Evolutionary conservation across 148 eudicot genomes (phyloP).

Genomic region (Nepenthes mirabilis): DNA sequence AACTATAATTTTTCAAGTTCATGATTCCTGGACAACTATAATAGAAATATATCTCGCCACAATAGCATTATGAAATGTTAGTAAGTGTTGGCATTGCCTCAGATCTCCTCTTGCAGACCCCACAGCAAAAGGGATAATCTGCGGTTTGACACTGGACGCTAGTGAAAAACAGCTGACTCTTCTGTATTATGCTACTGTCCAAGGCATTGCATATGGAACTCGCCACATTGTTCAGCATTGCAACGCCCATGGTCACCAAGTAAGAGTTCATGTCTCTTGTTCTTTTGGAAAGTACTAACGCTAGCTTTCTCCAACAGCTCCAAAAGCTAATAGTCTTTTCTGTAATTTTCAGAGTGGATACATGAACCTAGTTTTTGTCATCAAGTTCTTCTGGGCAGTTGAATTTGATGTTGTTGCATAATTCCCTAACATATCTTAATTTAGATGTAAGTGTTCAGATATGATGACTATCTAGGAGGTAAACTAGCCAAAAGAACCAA

Average conservation of each 20-base stretch:
- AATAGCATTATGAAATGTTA: not conserved
- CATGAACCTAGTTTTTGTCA: too few relatives aligned
- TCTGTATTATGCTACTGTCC: conserved; percentile 82
- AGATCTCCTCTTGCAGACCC: conserved; percentile 99
- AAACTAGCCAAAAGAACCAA: too few relatives aligned
- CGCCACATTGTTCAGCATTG: conserved; percentile 95
- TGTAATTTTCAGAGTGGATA: too few relatives aligned
- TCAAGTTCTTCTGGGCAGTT: too few relatives aligned
- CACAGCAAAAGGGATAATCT: conserved; percentile 66
- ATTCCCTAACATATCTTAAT: too few relatives aligned
- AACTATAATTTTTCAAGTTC: not conserved
- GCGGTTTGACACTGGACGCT: conserved; percentile 85
- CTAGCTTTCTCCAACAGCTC: too few relatives aligned
- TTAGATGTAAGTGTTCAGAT: too few relatives aligned
- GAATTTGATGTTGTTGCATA: too few relatives aligned
- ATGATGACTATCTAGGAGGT: too few relatives aligned
- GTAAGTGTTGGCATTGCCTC: conserved; percentile 8
- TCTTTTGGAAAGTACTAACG: not conserved
- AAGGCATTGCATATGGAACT: conserved; percentile 95
- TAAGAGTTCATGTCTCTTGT: conserved; percentile 16
- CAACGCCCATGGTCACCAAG: conserved; percentile 92
- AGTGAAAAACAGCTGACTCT: conserved; percentile 88
- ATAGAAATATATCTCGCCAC: not conserved
- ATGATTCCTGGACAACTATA: conserved; percentile 1
- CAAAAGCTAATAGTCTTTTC: too few relatives aligned